Percentiles rank a stretch among this genome's conserved stretches.
Conservation (phyloP, 2,329 filamentous ascomycete species). For the Botrytis squamosa region DNA sequence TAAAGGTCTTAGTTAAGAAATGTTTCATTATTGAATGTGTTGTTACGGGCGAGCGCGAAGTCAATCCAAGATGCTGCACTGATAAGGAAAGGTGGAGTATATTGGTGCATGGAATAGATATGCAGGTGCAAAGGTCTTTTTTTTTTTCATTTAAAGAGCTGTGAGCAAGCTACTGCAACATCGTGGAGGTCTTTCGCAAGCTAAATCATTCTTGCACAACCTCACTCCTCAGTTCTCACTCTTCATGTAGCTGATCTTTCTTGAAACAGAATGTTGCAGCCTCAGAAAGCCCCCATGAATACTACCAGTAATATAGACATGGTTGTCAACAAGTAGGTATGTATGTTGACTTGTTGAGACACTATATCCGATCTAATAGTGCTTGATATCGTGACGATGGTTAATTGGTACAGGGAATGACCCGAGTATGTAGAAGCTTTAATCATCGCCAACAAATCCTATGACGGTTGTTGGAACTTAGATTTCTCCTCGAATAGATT, state of each 20-base stretch:
- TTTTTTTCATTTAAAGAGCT: background rate
- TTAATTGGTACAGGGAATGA: background rate
- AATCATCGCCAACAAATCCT: background rate
- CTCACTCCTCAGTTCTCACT: background rate
- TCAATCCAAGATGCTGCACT: slow-evolving; percentile 11
- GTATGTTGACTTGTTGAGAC: background rate
- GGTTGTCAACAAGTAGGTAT: background rate
- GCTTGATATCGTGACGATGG: background rate
- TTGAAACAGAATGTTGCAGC: slow-evolving; percentile 11
- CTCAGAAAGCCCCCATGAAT: background rate
- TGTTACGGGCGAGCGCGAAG: background rate
- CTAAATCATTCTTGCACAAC: background rate
- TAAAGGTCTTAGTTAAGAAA: background rate
- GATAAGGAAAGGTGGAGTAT: slow-evolving; percentile 10
- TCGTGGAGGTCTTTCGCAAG: slow-evolving; percentile 1
- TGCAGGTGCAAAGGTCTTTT: slow-evolving; percentile 12
- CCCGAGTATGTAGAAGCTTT: background rate
- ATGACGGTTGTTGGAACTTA: background rate
- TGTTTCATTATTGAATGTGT: slow-evolving; percentile 3
- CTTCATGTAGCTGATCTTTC: slow-evolving; percentile 8
- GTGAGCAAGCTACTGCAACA: background rate
- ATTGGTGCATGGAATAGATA: background rate
- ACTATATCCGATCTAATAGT: background rate
- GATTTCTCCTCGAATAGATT: background rate
- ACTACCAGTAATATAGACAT: background rate